Conservation (phyloP, 2,329 filamentous ascomycete species). For the Xylaria multiplex region DNA sequence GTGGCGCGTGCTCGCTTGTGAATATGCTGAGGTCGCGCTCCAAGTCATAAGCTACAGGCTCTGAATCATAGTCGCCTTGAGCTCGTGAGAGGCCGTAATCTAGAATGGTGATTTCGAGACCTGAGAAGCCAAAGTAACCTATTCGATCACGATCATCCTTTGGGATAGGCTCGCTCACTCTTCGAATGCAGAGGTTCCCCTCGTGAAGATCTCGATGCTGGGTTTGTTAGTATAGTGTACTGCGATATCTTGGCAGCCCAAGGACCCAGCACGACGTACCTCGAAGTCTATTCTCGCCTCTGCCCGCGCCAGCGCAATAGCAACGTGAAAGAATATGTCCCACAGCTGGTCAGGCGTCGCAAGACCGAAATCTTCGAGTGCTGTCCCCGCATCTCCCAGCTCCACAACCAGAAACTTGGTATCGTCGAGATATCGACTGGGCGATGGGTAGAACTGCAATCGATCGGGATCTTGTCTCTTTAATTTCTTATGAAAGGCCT, state of each 20-base stretch:
- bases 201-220: conserved; percentile 74
- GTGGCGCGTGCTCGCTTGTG: conserved; percentile 66
- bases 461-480: conserved; percentile 66
- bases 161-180: conserved; percentile 50
- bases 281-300: conserved; percentile 69
- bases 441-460: conserved; percentile 70
- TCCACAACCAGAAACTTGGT: conserved; percentile 71
- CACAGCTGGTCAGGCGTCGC: conserved; percentile 63
- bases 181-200: conserved; percentile 69
- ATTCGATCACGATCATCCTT: conserved; percentile 47
- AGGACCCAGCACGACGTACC: conserved; percentile 51
- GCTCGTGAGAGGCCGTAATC: conserved; percentile 73
- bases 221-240: conserved; percentile 28
- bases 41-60: conserved; percentile 65
- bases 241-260: conserved; percentile 61
- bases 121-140: conserved; percentile 66
- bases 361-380: conserved; percentile 68
- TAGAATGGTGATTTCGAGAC: conserved; percentile 70
- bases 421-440: conserved; percentile 66
- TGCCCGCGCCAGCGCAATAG: conserved; percentile 68
- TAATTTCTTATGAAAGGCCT: conserved; percentile 63
- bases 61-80: conserved; percentile 51
- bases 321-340: conserved; percentile 70
- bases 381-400: conserved; percentile 69
- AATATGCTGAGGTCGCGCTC: conserved; percentile 70